phyloP scores from a whole-genome alignment of 192 early-diverging fungal species.

The Ramicandelaber brevisporus region DNA sequence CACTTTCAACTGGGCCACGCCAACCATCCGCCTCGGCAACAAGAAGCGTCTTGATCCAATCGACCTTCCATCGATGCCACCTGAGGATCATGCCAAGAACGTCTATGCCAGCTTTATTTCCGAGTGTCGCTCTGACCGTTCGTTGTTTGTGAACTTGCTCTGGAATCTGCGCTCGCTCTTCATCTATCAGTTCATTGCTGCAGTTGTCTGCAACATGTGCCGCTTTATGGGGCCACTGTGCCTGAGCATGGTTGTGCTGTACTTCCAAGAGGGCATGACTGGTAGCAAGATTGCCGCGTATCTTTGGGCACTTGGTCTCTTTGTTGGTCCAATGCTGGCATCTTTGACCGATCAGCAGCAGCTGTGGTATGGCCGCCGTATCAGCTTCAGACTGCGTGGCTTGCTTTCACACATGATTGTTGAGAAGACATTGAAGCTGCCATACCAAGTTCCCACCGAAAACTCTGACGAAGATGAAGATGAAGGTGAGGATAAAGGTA shows the following conservation, averaged over 20 bases:
- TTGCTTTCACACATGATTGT: too few species aligned
- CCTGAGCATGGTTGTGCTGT: slow-evolving; percentile 13
- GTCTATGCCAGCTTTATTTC: slow-evolving; percentile 1
- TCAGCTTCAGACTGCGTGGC: slow-evolving; percentile 27
- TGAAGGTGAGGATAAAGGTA: too few species aligned
- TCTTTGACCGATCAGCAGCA: slow-evolving; percentile 13
- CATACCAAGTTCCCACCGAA: too few species aligned
- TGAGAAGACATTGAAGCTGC: too few species aligned
- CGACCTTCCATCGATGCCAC: too few species aligned
- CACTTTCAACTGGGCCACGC: too few species aligned
- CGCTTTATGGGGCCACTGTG: slow-evolving; percentile 16
- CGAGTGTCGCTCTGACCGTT: neutral
- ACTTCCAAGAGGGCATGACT: slow-evolving; percentile 10
- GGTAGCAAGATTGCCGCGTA: slow-evolving; percentile 7
- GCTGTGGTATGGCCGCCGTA: slow-evolving; percentile 24
- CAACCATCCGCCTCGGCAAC: too few species aligned
- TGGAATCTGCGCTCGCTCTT: slow-evolving; percentile 5
- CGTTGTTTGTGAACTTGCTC: slow-evolving; percentile 4
- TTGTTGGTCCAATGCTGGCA: slow-evolving; percentile 17
- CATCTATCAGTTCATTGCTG: slow-evolving; percentile 5
- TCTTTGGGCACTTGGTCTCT: slow-evolving; percentile 21
- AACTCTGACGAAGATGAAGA: too few species aligned
- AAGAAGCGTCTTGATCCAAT: too few species aligned
- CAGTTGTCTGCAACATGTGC: too few species aligned
- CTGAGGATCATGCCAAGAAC: slow-evolving; percentile 11